A percentile compares a stretch with the other conserved stretches of the same genome.
phyloP scores from a whole-genome alignment of 495 filamentous ascomycete genomes.

The Sordaria brevicollis region DNA sequence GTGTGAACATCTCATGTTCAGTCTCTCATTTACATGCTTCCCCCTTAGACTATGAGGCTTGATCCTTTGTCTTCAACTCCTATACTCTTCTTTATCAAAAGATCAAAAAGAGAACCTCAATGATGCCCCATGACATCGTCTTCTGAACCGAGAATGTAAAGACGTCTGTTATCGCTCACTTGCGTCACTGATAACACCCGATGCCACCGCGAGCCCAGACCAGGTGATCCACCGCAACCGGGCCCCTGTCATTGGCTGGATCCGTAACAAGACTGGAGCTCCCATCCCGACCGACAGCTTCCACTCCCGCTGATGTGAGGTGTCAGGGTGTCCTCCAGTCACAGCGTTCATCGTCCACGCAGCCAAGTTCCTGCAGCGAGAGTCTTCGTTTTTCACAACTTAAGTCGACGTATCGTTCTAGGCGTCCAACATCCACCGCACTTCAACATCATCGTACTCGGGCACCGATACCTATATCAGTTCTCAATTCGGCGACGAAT shows the following conservation, averaged over 20 bases:
- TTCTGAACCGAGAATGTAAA: not conserved
- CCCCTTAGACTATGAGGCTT: not conserved
- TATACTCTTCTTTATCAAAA: not conserved
- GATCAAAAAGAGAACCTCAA: not conserved
- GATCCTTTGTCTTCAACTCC: not conserved
- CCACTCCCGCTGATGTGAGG: not conserved
- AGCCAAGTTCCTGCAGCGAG: not conserved
- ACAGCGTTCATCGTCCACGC: not conserved
- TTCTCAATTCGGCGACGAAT: not conserved
- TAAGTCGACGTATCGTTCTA: not conserved
- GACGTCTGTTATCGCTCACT: slow-evolving; percentile 14
- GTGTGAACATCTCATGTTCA: not conserved
- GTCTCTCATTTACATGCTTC: not conserved
- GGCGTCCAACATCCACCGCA: not conserved
- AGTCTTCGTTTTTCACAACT: not conserved
- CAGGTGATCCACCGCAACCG: not conserved
- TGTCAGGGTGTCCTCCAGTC: not conserved
- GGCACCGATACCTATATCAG: not conserved
- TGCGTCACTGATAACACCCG: slow-evolving; percentile 27
- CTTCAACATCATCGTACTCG: not conserved
- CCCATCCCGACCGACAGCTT: not conserved
- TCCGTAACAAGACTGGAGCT: not conserved
- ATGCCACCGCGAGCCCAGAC: slow-evolving; percentile 5
- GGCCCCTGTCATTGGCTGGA: not conserved
- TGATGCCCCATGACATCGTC: not conserved